Conservation (phyloP, 139 green algal species). For the Volvox africanus region DNA sequence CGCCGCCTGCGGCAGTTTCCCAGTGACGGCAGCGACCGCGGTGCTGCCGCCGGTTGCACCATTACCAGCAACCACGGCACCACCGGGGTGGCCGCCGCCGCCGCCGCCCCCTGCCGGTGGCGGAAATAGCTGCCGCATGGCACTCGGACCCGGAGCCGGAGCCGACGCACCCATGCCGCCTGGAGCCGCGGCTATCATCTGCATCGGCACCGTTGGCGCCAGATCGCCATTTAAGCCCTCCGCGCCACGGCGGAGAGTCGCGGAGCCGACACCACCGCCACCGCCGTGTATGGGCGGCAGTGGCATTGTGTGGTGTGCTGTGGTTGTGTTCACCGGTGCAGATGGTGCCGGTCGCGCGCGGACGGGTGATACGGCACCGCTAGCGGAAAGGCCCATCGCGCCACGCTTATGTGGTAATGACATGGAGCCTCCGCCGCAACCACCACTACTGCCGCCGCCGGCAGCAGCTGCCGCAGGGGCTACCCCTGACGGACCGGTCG, state of each 20-base stretch:
- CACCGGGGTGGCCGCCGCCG: neutral
- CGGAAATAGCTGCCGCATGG: conserved; percentile 38
- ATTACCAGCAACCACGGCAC: neutral
- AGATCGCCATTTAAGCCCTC: neutral
- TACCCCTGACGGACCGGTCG: neutral
- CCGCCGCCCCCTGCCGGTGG: neutral
- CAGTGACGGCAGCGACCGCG: neutral
- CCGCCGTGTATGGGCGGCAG: neutral
- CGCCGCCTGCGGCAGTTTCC: neutral
- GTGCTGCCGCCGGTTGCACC: neutral
- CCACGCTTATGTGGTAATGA: conserved; percentile 15
- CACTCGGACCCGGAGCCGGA: neutral
- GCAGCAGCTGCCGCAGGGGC: neutral
- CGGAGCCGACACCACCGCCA: neutral
- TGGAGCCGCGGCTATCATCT: neutral
- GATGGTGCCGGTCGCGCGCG: conserved; percentile 1
- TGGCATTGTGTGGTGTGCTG: neutral
- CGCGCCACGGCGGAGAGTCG: neutral
- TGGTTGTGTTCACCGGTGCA: neutral
- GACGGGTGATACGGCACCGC: neutral
- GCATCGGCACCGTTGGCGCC: neutral
- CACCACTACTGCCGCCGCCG: neutral
- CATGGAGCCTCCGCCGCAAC: neutral
- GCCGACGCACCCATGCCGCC: neutral
- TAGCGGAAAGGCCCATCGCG: no score